Evolutionary conservation across 2,329 filamentous ascomycete genomes (phyloP).

Genomic region (Fusarium foetens): DNA sequence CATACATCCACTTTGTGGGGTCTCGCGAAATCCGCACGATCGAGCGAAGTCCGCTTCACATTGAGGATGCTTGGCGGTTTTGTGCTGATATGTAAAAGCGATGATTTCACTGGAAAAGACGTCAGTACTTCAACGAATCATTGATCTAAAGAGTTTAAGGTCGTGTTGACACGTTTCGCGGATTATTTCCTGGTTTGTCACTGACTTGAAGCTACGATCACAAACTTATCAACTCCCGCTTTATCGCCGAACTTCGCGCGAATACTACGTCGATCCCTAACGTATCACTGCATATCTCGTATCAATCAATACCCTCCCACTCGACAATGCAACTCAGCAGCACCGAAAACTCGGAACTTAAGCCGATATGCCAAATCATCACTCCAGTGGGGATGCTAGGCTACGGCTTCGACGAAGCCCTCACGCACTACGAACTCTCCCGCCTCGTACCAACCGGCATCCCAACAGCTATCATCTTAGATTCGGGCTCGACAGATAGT

Average conservation of each 20-base stretch:
- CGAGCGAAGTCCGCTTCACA: not conserved
- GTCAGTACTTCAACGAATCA: fast-evolving
- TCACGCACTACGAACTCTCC: conserved; percentile 42
- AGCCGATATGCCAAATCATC: conserved; percentile 47
- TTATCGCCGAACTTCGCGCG: not conserved
- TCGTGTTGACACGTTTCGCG: fast-evolving
- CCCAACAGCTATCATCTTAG: conserved; percentile 50
- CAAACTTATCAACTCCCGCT: no score
- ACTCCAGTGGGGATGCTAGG: conserved; percentile 62
- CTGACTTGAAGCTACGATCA: fast-evolving
- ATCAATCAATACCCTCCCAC: no score
- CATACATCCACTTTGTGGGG: not conserved
- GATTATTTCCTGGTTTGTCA: fast-evolving
- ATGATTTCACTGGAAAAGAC: not conserved
- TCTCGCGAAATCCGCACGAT: not conserved
- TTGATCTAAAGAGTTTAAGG: fast-evolving
- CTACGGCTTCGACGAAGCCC: conserved; percentile 56
- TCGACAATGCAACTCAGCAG: not conserved
- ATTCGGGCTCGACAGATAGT: conserved; percentile 51
- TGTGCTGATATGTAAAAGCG: not conserved
- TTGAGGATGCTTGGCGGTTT: not conserved
- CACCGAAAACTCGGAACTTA: not conserved
- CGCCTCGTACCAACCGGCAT: conserved; percentile 42
- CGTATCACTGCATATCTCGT: not conserved
- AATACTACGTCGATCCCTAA: not conserved